Evolutionary conservation across 148 eudicot species (phyloP).

Genomic region (Cornus suecica): DNA sequence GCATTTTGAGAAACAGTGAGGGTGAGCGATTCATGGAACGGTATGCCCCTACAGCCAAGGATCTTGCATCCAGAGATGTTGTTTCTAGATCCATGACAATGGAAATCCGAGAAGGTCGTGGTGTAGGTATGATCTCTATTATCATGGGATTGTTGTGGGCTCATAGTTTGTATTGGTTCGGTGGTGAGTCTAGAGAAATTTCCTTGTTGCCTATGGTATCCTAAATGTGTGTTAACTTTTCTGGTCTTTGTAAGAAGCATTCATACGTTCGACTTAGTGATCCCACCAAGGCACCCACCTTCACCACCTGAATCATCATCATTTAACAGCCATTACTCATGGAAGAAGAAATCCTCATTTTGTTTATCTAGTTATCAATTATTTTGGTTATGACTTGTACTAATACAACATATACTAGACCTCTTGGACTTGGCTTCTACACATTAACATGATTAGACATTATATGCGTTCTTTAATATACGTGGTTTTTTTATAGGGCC

Average conservation of each 20-base stretch:
- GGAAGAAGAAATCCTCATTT: not conserved
- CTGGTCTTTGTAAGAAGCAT: not conserved
- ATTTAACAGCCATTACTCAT: not conserved
- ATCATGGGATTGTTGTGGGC: not conserved
- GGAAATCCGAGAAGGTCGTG: constrained; percentile 99
- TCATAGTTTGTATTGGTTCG: not conserved
- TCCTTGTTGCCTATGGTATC: not conserved
- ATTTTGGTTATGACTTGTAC: not conserved
- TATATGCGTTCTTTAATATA: not conserved
- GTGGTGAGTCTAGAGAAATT: not conserved
- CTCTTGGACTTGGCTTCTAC: constrained; percentile 5
- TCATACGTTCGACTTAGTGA: not conserved
- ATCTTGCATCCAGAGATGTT: constrained; percentile 97
- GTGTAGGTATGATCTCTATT: constrained; percentile 67
- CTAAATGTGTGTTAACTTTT: not conserved
- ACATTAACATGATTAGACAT: not conserved
- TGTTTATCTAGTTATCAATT: not conserved
- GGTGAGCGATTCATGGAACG: constrained; percentile 99
- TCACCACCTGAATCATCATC: not conserved
- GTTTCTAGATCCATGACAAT: constrained; percentile 99
- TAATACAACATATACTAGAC: not conserved
- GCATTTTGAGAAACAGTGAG: constrained; percentile 89
- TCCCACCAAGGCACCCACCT: not conserved
- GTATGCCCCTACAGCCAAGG: constrained; percentile 99
- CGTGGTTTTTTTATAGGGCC: constrained; percentile 57